Conservation (phyloP, 805 yeast genomes). For the Jamesozyma spencerorum region DNA sequence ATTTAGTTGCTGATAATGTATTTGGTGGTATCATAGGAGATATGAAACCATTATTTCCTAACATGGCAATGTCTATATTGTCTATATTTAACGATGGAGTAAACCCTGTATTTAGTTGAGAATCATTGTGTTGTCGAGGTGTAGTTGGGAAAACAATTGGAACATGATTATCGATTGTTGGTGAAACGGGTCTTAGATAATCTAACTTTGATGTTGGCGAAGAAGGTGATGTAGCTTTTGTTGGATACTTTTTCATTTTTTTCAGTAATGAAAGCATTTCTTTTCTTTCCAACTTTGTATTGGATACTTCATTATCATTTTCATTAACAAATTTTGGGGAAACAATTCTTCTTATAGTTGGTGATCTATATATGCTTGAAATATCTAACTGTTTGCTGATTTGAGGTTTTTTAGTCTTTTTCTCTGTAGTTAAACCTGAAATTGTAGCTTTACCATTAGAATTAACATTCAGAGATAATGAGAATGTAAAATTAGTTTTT, state of each 20-base stretch:
- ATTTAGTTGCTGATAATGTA: not conserved
- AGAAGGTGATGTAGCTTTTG: too few relatives aligned
- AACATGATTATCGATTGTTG: not conserved
- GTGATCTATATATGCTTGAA: slow-evolving; percentile 5
- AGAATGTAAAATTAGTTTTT: slow-evolving; percentile 3
- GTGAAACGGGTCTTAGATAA: too few relatives aligned
- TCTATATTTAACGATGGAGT: not conserved
- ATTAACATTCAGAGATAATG: slow-evolving; percentile 24
- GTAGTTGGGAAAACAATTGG: not conserved
- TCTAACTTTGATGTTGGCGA: too few relatives aligned
- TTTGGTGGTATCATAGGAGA: not conserved
- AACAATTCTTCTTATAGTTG: not conserved
- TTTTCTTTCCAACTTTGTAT: not conserved
- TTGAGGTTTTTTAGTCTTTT: not conserved
- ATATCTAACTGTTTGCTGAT: slow-evolving; percentile 11
- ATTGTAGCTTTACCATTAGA: slow-evolving; percentile 28
- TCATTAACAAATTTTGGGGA: slow-evolving; percentile 1
- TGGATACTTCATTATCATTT: slow-evolving; percentile 11
- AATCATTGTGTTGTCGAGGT: not conserved
- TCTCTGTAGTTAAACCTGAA: slow-evolving; percentile 1
- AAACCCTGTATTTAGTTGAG: not conserved
- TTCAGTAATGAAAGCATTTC: not conserved
- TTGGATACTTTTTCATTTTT: not conserved
- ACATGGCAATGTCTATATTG: not conserved
- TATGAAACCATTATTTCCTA: not conserved